These are phyloP conservation scores for Cyclanthera cordifolia DNA, from an alignment of 306 rosid genomes.

Conservation along the genomic window DNA sequence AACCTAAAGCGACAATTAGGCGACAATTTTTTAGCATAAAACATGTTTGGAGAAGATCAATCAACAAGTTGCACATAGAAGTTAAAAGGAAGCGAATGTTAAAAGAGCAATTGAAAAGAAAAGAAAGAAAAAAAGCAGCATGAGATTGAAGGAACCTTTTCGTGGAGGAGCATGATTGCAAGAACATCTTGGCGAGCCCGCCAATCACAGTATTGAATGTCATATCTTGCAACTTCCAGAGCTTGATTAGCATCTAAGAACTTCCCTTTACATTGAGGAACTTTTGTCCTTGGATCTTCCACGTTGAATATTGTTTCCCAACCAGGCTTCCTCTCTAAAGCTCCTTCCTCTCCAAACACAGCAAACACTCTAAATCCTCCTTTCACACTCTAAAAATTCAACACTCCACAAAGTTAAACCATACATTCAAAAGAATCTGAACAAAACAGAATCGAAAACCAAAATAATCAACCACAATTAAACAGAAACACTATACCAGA, in stretches of 20 bases:
- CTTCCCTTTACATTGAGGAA: constrained; percentile 59
- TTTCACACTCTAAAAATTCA: constrained; percentile 53
- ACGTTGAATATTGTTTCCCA: constrained; percentile 87
- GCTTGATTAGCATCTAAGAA: constrained; percentile 70
- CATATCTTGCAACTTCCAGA: constrained; percentile 73
- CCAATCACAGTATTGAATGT: constrained; percentile 93
- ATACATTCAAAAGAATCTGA: background rate
- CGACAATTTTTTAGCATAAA: background rate
- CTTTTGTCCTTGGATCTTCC: constrained; percentile 83
- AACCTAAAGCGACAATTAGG: constrained; percentile 25
- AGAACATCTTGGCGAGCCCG: constrained; percentile 98
- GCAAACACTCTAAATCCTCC: constrained; percentile 70
- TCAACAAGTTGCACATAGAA: background rate
- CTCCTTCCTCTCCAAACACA: constrained; percentile 55
- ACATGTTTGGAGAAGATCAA: background rate
- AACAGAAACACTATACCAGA: background rate
- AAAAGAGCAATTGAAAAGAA: background rate
- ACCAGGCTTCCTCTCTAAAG: constrained; percentile 47
- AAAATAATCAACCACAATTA: background rate
- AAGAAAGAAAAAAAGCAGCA: background rate
- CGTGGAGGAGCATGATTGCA: constrained; percentile 88
- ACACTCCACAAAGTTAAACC: constrained; percentile 11
- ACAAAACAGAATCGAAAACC: background rate
- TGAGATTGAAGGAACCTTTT: constrained; percentile 44
- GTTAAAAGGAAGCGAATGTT: background rate